Evolutionary conservation across 306 rosid genomes (phyloP).

Genomic region (Prunus mume): DNA sequence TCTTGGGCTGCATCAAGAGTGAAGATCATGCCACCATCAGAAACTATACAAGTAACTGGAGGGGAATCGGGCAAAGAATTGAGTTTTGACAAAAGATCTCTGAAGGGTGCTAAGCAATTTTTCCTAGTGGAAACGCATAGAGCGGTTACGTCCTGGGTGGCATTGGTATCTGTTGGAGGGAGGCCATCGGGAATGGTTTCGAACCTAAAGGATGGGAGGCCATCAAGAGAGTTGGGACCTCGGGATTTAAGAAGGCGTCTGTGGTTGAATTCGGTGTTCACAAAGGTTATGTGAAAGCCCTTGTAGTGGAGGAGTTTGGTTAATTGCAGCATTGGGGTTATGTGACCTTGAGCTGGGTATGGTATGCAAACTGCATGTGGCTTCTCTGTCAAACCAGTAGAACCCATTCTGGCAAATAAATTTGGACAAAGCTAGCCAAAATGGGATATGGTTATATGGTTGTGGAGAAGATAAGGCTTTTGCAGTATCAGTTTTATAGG

Average conservation of each 20-base stretch:
- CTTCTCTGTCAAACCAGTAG: not conserved
- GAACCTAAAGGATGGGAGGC: constrained; percentile 22
- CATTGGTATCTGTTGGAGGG: constrained; percentile 15
- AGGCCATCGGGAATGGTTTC: constrained; percentile 28
- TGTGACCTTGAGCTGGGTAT: constrained; percentile 33
- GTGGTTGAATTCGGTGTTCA: constrained; percentile 36
- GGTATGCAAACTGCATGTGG: constrained; percentile 26
- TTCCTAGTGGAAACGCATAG: not conserved
- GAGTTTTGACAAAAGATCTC: constrained; percentile 16
- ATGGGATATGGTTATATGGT: too few relatives aligned
- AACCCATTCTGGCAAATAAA: not conserved
- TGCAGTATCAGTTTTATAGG: not conserved
- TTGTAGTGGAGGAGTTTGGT: constrained; percentile 30
- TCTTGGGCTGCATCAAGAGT: constrained; percentile 32
- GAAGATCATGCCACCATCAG: constrained; percentile 37
- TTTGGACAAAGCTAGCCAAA: not conserved
- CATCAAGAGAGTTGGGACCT: constrained; percentile 18
- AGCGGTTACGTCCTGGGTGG: constrained; percentile 16
- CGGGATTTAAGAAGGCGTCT: constrained; percentile 24
- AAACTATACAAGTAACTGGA: constrained; percentile 28
- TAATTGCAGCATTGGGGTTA: constrained; percentile 32
- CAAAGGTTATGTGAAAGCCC: constrained; percentile 37
- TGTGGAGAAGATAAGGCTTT: too few relatives aligned
- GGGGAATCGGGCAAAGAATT: constrained; percentile 13
- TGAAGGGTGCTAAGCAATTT: constrained; percentile 14